phyloP scores from a whole-genome alignment of 768 basidiomycete genomes.

The Scleroderma bovista region DNA sequence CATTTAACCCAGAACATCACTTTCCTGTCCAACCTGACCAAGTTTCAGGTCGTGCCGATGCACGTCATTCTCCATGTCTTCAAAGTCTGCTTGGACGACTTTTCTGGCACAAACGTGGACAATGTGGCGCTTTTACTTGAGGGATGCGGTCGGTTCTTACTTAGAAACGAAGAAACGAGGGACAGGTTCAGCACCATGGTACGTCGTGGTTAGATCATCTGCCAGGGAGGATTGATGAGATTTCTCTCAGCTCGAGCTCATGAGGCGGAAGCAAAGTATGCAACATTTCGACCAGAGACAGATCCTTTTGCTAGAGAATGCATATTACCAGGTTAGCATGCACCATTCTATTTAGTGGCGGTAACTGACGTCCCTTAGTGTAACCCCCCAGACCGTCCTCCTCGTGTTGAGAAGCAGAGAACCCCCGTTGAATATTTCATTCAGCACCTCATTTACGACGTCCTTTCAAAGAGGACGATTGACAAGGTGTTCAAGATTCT shows the following conservation, averaged over 20 bases:
- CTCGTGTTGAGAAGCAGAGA: constrained; percentile 79
- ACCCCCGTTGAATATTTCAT: constrained; percentile 89
- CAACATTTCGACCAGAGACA: constrained; percentile 93
- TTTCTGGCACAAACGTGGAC: constrained; percentile 88
- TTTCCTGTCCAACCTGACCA: constrained; percentile 90
- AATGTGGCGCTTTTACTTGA: constrained; percentile 89
- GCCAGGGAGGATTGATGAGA: background rate
- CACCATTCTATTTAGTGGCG: constrained; percentile 5
- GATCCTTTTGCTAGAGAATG: constrained; percentile 87
- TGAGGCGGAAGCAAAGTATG: constrained; percentile 91
- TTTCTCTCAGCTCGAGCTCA: constrained; percentile 72
- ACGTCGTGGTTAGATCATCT: constrained; percentile 6
- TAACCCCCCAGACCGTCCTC: constrained; percentile 92
- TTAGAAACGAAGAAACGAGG: constrained; percentile 82
- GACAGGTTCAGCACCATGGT: constrained; percentile 90
- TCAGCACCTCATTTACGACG: constrained; percentile 90
- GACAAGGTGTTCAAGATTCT: constrained; percentile 93
- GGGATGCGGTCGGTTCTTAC: constrained; percentile 87
- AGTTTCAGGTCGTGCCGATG: constrained; percentile 85
- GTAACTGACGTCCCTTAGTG: constrained; percentile 48
- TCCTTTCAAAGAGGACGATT: constrained; percentile 87
- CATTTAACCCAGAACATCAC: constrained; percentile 62
- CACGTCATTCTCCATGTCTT: constrained; percentile 93
- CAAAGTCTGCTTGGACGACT: constrained; percentile 96
- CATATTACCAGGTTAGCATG: constrained; percentile 82